Evolutionary conservation across 352 stramenopile genomes (phyloP).

Genomic region (Blastocystis sp.): DNA sequence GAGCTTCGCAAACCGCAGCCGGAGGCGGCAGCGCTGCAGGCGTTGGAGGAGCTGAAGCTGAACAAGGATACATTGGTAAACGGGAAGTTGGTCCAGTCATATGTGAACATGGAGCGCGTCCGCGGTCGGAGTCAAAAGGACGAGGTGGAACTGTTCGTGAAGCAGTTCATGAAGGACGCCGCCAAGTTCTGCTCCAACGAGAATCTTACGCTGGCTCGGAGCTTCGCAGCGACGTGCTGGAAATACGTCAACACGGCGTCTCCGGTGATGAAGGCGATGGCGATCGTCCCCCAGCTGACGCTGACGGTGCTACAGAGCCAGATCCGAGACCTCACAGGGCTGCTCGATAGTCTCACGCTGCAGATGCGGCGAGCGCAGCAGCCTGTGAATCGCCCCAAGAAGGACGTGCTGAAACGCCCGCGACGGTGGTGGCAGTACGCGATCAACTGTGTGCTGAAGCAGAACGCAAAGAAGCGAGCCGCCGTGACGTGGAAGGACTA

Average conservation of each 20-base stretch:
- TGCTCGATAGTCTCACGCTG: conserved; percentile 1
- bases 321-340: not conserved
- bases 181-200: conserved; percentile 30
- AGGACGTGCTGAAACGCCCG: conserved; percentile 9
- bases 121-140: conserved; percentile 38
- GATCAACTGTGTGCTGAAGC: conserved; percentile 23
- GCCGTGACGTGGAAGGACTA: conserved; percentile 27
- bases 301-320: not conserved
- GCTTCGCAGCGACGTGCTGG: conserved; percentile 10
- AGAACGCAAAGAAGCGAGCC: not conserved
- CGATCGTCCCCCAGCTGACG: not conserved
- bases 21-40: not conserved
- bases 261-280: not conserved
- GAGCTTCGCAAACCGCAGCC: conserved; percentile 50
- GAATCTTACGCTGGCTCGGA: not conserved
- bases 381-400: not conserved
- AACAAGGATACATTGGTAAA: conserved; percentile 34
- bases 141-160: conserved; percentile 38
- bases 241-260: conserved; percentile 23
- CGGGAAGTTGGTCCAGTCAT: conserved; percentile 35
- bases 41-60: conserved; percentile 11
- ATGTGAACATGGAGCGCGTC: conserved; percentile 1
- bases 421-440: conserved; percentile 31
- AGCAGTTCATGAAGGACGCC: conserved; percentile 29
- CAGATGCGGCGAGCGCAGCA: conserved; percentile 31